Base-by-base conservation (phyloP, 441 rosid genomes). In the Pelargonium exstipulatum region DNA sequence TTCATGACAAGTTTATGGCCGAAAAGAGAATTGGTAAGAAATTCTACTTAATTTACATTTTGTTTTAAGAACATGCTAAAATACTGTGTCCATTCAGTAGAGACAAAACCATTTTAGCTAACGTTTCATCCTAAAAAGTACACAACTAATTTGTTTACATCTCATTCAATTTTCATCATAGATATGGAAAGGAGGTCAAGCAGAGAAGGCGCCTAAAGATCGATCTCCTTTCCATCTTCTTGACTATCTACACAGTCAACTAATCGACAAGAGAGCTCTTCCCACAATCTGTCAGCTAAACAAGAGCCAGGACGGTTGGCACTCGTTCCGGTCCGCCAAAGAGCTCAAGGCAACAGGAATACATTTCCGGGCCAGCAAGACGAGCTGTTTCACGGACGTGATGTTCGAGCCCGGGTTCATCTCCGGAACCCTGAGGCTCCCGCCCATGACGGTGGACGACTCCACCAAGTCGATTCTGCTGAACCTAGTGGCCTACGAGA, bases 401-500 rank as follows among this genome's bases (percentile, higher is more conserved):
- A 16, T 49, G 3, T 74, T 69, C 10, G 0, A 0, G 1, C 22
- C 64, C 64, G 13, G 9, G 2, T 60, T 17, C 13, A 3, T 60
- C 5, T 2, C 4, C 1, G 80, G 76, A 8, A 45, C 14, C 9
- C 65, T 80, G 9, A 24, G 3, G 8, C 72, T 80, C 1, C 76
- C 78, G 2, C 16, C 24, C 0, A 42, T 80, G 3, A 45, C 2
- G 0, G 17, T 80, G 1, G 77, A 72, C 22, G 79, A 77, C 63
- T 62, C 72, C 22, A 77, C 80, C 10, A 69, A n/a, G 42, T 57
- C 81, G 24, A 72, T 10, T 45, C 46, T 80, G 24, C 32, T 74
- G 46, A 80, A 80, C 73, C 35, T 77, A 72, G 58, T 76, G 29
- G 76, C 82, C 10, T 74, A 64, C 16, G 79, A 79, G 43, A 68